Evolutionary conservation across 192 early-diverging fungal species (phyloP).

Genomic region (Podila horticola): DNA sequence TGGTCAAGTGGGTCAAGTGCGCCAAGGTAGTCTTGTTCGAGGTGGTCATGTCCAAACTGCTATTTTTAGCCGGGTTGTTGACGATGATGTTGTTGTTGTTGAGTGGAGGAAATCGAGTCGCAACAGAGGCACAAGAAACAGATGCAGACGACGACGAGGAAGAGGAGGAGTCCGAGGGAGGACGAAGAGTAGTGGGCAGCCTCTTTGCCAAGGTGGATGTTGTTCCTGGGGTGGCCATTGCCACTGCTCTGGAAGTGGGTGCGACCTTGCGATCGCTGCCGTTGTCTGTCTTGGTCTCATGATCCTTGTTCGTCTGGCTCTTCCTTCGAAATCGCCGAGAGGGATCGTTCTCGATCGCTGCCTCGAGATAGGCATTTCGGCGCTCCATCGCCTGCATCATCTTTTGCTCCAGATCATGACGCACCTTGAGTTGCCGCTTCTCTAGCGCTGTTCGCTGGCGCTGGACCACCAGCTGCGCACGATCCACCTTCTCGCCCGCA

Average conservation of each 20-base stretch:
- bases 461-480: conserved; percentile 33
- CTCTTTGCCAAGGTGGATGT: background rate
- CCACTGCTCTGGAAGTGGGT: too few species aligned
- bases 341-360: conserved; percentile 49
- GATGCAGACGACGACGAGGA: too few species aligned
- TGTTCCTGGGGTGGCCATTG: background rate
- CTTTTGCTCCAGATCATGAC: conserved; percentile 47
- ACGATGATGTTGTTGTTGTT: background rate
- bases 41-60: conserved; percentile 23
- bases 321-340: conserved; percentile 36
- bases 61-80: conserved; percentile 35
- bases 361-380: conserved; percentile 38
- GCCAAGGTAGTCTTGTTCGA: conserved; percentile 2
- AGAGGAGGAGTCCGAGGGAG: background rate
- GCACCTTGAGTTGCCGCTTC: conserved; percentile 20
- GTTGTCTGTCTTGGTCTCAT: background rate
- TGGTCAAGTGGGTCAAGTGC: conserved; percentile 41
- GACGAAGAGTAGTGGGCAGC: too few species aligned
- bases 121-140: too few species aligned
- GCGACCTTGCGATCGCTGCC: background rate
- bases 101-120: background rate
- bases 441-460: conserved; percentile 31
- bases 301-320: background rate
- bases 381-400: conserved; percentile 42
- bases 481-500: conserved; percentile 25